phyloP scores from a whole-genome alignment of 129 eudicot genomes.

The Apium graveolens region DNA sequence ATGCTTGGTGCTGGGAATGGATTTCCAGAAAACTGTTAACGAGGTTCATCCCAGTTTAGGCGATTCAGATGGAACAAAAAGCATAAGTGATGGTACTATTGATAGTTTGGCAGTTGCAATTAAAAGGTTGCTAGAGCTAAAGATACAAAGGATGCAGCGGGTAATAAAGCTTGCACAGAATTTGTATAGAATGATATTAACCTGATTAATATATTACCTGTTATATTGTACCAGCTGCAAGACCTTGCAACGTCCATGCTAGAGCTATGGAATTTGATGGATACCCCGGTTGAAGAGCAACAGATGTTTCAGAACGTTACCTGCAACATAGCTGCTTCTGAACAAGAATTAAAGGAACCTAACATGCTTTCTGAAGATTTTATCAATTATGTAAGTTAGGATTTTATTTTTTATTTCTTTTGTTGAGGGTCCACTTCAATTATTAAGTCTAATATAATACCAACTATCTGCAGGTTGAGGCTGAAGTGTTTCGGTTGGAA shows the following conservation, averaged over 20 bases:
- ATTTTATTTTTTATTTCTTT: neutral
- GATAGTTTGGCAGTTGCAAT: conserved; percentile 45
- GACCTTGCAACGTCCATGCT: conserved; percentile 69
- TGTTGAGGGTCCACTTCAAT: neutral
- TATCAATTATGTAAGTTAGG: conserved; percentile 52
- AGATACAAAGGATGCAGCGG: conserved; percentile 70
- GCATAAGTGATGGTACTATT: conserved; percentile 51
- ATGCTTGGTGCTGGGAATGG: conserved; percentile 82
- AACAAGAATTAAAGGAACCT: conserved; percentile 73
- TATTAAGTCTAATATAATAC: neutral
- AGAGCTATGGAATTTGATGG: conserved; percentile 98
- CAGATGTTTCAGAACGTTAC: conserved; percentile 79
- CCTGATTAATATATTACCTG: conserved; percentile 12
- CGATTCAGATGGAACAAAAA: conserved; percentile 42
- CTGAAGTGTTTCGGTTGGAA: conserved; percentile 80
- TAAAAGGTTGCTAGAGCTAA: conserved; percentile 54
- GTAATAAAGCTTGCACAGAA: conserved; percentile 22
- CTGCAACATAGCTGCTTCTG: conserved; percentile 84
- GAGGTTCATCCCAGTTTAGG: conserved; percentile 68
- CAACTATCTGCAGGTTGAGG: conserved; percentile 56
- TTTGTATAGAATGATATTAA: neutral
- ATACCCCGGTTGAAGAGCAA: conserved; percentile 90
- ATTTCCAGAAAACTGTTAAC: conserved; percentile 50
- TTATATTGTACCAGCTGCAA: conserved; percentile 54
- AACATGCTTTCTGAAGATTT: conserved; percentile 67